These are phyloP conservation scores for Colletotrichum cordylinicola DNA, from an alignment of 2,329 filamentous ascomycete species.

Conservation along the genomic window DNA sequence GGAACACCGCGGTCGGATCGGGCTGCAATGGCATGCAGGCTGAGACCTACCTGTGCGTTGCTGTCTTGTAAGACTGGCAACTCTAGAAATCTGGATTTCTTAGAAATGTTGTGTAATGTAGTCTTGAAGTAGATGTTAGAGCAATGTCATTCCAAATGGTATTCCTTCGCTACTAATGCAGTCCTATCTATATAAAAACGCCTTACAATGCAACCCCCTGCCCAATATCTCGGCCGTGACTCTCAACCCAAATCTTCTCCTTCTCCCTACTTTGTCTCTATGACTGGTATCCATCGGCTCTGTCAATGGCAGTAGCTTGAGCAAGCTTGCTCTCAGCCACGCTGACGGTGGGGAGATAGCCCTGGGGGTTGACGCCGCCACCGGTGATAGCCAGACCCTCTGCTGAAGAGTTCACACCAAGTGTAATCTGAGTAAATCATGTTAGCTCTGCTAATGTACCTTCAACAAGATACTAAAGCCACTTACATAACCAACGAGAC, in stretches of 20 bases:
- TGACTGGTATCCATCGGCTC: background rate
- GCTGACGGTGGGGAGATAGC: background rate
- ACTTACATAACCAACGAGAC: conserved; percentile 46
- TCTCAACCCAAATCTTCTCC: background rate
- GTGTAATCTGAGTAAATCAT: conserved; percentile 32
- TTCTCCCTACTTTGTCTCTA: background rate
- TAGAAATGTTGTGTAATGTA: fast-evolving
- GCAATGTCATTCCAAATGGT: background rate
- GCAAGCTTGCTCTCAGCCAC: background rate
- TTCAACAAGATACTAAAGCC: fast-evolving
- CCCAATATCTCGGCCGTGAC: background rate
- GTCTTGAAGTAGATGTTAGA: background rate
- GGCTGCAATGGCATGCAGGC: background rate
- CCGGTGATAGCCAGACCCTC: background rate
- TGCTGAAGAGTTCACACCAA: conserved; percentile 40
- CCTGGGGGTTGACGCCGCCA: background rate
- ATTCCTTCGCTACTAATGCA: background rate
- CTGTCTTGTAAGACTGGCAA: background rate
- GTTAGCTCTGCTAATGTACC: fast-evolving
- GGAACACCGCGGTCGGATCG: conserved; percentile 1
- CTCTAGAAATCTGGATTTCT: background rate
- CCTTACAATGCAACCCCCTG: background rate
- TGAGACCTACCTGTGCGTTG: background rate
- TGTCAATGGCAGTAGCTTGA: background rate
- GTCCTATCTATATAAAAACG: background rate